A percentile compares a stretch with the other conserved stretches of the same genome.
These are phyloP conservation scores for Sugiyamaella americana DNA, from an alignment of 805 yeast species.

Conservation along the genomic window DNA sequence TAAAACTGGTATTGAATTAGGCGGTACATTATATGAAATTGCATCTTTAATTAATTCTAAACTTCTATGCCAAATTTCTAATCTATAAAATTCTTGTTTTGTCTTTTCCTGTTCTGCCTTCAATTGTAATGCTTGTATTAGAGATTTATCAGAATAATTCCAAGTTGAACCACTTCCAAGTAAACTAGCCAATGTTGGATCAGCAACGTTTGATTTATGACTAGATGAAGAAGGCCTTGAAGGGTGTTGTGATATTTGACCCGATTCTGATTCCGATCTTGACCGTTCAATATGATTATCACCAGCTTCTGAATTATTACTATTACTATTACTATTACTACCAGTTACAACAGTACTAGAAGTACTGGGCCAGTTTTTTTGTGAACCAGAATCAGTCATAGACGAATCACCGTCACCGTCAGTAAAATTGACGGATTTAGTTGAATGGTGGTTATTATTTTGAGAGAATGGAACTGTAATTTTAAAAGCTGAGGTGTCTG, in stretches of 20 bases:
- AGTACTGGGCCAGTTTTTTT: neutral
- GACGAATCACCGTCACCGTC: neutral
- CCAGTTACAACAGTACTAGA: neutral
- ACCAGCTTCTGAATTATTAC: neutral
- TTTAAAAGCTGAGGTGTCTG: conserved; percentile 8
- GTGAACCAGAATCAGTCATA: neutral
- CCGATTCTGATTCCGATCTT: neutral
- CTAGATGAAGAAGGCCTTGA: conserved; percentile 10
- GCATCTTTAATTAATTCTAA: conserved; percentile 61
- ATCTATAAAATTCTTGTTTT: conserved; percentile 66
- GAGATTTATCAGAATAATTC: conserved; percentile 53
- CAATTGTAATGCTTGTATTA: conserved; percentile 51
- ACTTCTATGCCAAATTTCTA: conserved; percentile 56
- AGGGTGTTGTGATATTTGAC: neutral
- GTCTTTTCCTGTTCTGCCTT: conserved; percentile 73
- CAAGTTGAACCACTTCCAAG: conserved; percentile 50
- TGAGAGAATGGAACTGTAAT: neutral
- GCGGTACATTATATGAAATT: conserved; percentile 54
- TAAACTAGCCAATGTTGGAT: conserved; percentile 25
- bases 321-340: neutral
- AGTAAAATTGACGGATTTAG: too few relatives aligned
- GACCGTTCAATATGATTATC: neutral
- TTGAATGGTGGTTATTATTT: too few relatives aligned
- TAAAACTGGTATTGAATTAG: conserved; percentile 53
- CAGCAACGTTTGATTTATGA: conserved; percentile 7